Percentiles rank a stretch among this genome's conserved stretches.
Conservation (phyloP, 371 early-diverging fungal species). For the Mortierella sp. region DNA sequence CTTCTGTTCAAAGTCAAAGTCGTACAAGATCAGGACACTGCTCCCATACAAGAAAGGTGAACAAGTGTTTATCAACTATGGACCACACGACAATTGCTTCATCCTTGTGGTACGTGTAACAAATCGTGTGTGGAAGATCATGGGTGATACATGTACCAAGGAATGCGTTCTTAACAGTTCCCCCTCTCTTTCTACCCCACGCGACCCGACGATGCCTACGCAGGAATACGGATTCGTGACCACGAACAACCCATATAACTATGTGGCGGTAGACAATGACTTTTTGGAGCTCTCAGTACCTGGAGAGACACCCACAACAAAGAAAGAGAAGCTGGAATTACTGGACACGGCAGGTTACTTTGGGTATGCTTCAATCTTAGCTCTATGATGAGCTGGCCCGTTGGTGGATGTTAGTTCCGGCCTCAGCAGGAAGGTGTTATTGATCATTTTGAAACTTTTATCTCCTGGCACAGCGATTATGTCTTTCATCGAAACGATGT, state of each 20-base stretch:
- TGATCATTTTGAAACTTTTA: neutral
- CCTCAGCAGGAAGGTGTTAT: neutral
- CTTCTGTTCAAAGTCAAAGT: conserved; percentile 60
- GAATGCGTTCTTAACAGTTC: neutral
- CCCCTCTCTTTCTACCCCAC: too few relatives aligned
- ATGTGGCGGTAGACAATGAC: conserved; percentile 61
- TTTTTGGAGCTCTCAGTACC: conserved; percentile 57
- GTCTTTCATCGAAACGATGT: conserved; percentile 61
- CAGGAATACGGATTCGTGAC: conserved; percentile 71
- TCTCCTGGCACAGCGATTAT: conserved; percentile 57
- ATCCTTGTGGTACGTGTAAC: conserved; percentile 55
- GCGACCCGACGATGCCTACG: too few relatives aligned
- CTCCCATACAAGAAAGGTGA: conserved; percentile 66
- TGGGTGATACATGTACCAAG: neutral
- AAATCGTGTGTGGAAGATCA: neutral
- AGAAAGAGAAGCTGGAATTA: conserved; percentile 57
- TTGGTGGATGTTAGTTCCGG: too few relatives aligned
- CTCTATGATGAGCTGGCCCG: neutral
- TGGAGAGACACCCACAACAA: conserved; percentile 54
- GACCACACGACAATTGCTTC: conserved; percentile 68
- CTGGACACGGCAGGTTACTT: conserved; percentile 63
- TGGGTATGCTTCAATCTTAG: conserved; percentile 1
- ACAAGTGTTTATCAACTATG: conserved; percentile 70
- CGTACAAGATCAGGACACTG: conserved; percentile 67
- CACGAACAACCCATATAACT: conserved; percentile 61